Evolutionary conservation across 305 asterid species (phyloP).

Genomic region (Lippia alba): DNA sequence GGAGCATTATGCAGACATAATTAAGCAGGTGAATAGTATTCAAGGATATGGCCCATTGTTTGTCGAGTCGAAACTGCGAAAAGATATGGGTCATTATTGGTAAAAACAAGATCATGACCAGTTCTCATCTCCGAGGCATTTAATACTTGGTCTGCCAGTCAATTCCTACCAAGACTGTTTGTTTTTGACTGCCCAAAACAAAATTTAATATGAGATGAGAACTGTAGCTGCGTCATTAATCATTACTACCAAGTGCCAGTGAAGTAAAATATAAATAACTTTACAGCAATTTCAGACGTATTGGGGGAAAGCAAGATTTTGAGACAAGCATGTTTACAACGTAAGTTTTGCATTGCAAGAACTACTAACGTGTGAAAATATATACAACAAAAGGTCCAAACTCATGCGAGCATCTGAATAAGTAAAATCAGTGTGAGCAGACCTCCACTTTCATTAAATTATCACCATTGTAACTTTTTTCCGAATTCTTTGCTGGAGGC

Average conservation of each 20-base stretch:
- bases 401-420: neutral
- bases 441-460: conserved; percentile 1
- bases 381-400: neutral
- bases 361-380: neutral
- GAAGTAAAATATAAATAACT: no score
- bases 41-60: neutral
- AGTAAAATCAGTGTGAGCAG: neutral
- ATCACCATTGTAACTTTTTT: conserved; percentile 13
- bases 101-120: conserved; percentile 17
- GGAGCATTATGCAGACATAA: neutral
- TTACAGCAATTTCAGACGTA: neutral
- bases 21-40: conserved; percentile 7
- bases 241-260: neutral
- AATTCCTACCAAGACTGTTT: conserved; percentile 12
- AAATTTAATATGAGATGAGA: neutral
- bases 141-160: conserved; percentile 13
- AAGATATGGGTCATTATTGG: conserved; percentile 14
- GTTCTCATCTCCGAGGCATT: conserved; percentile 10
- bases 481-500: conserved; percentile 11
- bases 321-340: neutral
- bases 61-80: neutral
- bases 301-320: neutral
- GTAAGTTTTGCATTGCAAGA: neutral
- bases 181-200: conserved; percentile 22
- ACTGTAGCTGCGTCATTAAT: neutral